Conservation (phyloP, 805 yeast species). For the Saccharomycopsis lassenensis region DNA sequence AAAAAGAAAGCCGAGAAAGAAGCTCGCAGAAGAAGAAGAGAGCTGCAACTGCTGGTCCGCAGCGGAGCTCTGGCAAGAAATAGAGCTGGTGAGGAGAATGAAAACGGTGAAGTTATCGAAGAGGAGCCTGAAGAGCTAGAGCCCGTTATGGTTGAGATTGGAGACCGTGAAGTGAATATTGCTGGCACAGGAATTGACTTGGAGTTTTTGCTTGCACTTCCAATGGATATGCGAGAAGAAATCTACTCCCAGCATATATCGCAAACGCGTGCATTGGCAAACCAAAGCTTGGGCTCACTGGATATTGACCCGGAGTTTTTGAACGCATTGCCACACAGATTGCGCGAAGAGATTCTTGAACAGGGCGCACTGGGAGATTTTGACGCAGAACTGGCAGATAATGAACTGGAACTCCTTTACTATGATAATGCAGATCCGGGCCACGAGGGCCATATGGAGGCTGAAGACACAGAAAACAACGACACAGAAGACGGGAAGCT, state of each 20-base stretch:
- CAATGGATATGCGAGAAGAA: conserved; percentile 88
- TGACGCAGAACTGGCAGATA: too few species aligned
- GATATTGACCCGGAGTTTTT: conserved; percentile 75
- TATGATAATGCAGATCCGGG: too few species aligned
- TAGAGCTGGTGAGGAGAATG: too few species aligned
- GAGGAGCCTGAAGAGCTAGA: conserved; percentile 22
- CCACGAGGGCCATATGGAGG: conserved; percentile 20
- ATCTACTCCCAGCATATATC: conserved; percentile 78
- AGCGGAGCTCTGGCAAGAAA: conserved; percentile 2
- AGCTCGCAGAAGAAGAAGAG: conserved; percentile 21
- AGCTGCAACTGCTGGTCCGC: conserved; percentile 5
- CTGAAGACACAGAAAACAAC: conserved; percentile 22
- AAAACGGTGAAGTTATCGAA: conserved; percentile 14
- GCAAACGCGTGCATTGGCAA: conserved; percentile 53
- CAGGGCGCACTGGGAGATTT: conserved; percentile 42
- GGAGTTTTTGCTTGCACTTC: conserved; percentile 78
- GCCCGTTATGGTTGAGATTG: conserved; percentile 63
- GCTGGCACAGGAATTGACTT: conserved; percentile 90
- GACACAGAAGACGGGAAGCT: conserved; percentile 18
- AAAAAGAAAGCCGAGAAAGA: conserved; percentile 23
- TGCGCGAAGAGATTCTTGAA: conserved; percentile 51
- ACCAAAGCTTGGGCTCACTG: conserved; percentile 25
- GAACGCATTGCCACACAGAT: conserved; percentile 61
- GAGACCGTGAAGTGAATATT: conserved; percentile 71
- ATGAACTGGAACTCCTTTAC: too few species aligned